Conservation (phyloP, 345 rosid genomes). For the Triadica sebifera region DNA sequence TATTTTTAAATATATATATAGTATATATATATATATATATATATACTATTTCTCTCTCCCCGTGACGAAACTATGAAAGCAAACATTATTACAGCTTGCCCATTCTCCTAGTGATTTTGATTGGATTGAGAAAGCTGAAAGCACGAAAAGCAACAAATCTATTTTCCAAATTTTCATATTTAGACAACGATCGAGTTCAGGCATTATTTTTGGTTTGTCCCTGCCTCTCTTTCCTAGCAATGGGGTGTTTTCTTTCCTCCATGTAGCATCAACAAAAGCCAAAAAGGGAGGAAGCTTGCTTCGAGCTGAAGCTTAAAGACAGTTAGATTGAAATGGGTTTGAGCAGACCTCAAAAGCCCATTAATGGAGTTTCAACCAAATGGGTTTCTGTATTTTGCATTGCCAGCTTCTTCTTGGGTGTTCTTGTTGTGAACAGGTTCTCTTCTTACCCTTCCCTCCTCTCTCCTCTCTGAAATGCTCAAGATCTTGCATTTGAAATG, state of each 20-base stretch:
- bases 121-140: conserved; percentile 20
- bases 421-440: conserved; percentile 68
- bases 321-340: conserved; percentile 46
- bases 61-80: conserved; percentile 23
- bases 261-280: conserved; percentile 12
- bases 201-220: background rate
- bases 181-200: background rate
- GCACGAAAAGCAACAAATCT: conserved; percentile 7
- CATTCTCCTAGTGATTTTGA: background rate
- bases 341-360: conserved; percentile 56
- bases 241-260: conserved; percentile 25
- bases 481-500: conserved; percentile 46
- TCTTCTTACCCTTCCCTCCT: conserved; percentile 5
- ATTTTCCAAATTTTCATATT: background rate
- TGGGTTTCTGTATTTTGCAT: conserved; percentile 66
- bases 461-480: conserved; percentile 10
- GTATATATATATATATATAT: background rate
- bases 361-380: conserved; percentile 60
- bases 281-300: conserved; percentile 29
- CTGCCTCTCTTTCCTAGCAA: conserved; percentile 13
- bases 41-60: background rate
- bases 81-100: conserved; percentile 17
- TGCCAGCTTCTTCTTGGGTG: conserved; percentile 70
- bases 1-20: conserved; percentile 1
- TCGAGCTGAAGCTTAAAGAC: conserved; percentile 23